Conservation (phyloP, 2,329 filamentous ascomycete species). For the Aureobasidium sp. region DNA sequence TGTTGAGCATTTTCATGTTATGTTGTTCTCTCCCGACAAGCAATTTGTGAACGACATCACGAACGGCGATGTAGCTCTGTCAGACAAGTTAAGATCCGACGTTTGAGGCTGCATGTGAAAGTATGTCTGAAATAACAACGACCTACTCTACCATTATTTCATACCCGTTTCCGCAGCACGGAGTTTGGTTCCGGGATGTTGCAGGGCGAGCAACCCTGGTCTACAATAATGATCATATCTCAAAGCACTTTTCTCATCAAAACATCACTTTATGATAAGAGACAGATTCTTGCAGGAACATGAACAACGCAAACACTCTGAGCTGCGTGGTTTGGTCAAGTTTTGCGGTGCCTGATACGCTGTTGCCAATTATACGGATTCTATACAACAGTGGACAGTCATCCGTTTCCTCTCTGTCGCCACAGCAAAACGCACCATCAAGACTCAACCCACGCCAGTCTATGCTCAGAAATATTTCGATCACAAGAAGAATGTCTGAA, state of each 20-base stretch:
- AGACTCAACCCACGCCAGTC: not conserved
- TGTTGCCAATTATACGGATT: not conserved
- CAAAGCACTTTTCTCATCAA: not conserved
- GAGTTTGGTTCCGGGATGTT: not conserved
- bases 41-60: conserved; percentile 65
- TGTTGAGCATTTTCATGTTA: conserved; percentile 91
- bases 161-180: not conserved
- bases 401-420: too few species aligned
- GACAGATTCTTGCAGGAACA: not conserved
- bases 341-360: not conserved
- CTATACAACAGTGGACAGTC: not conserved
- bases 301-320: not conserved
- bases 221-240: not conserved
- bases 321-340: not conserved
- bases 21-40: conserved; percentile 71
- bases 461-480: not conserved
- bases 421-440: too few species aligned
- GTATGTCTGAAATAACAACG: not conserved
- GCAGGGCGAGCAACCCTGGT: not conserved
- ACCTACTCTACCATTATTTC: not conserved
- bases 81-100: conserved; percentile 21
- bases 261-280: not conserved
- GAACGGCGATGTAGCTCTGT: conserved; percentile 61
- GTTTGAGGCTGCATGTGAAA: not conserved
- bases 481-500: not conserved